Evolutionary conservation across 148 eudicot genomes (phyloP), one percentile per base, ranked within the genome.

Genomic region (Chenopodium formosanum): DNA sequence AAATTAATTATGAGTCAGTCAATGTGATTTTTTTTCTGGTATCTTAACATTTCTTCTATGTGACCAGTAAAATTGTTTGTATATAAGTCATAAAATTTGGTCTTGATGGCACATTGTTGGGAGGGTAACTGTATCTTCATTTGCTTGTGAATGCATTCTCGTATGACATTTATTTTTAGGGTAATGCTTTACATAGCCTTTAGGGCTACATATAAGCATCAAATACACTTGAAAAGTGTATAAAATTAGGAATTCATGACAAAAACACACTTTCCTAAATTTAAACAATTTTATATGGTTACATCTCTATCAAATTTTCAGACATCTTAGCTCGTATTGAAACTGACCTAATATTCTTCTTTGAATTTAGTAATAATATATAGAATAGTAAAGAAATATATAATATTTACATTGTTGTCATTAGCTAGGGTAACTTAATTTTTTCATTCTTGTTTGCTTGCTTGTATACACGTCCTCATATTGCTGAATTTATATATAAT

Each of bases 401-500:
- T 73, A n/a, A 71, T 37, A 7, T n/a, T 4, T 44, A 23, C 16
- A 66, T 25, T 47, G 58, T 46, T 73, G 76, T 73, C 58, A 47
- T 47, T 20, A 46, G 17, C 76, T 73, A 0, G 46, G 67, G 16
- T 76, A 76, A 62, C 22, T 65, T 22, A 4, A 13, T 63, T 9
- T 31, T 79, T 27, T 78, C 40, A 2, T 66, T 22, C 46, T 46
- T 78, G 2, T 13, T 50, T 4, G 62, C 53, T 74, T 67, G 47
- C 73, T 17, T 29, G 25, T n/a, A 9, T 25, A 47, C 73, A 44
- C 31, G 53, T 78, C 60, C 3, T 67, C 75, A 44, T 72, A 32
- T 14, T 34, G 65, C 75, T 82, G 44, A 79, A 79, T 50, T 53
- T 58, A 22, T 48, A 68, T 72, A 23, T 73, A 37, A 56, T 83